Evolutionary conservation across 192 early-diverging fungal genomes (phyloP).

Genomic region (Coemansia reversa): DNA sequence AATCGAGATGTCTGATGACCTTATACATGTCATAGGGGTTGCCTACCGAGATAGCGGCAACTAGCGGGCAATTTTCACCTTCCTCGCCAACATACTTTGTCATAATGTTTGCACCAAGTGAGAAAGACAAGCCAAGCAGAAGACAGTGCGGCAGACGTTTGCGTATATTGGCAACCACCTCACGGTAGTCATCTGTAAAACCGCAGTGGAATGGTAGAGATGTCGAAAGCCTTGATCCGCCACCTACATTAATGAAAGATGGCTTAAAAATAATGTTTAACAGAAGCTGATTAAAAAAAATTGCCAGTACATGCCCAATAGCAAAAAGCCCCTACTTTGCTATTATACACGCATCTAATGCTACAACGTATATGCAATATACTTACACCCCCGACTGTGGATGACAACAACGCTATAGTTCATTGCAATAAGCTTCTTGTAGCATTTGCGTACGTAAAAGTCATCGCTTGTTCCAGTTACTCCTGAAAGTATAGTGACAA

Average conservation of each 20-base stretch:
- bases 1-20: slow-evolving; percentile 55
- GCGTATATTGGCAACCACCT: slow-evolving; percentile 29
- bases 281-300: neutral
- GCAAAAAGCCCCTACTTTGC: neutral
- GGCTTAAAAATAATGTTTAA: neutral
- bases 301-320: neutral
- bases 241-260: slow-evolving; percentile 41
- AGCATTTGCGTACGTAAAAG: slow-evolving; percentile 79
- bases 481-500: slow-evolving; percentile 82
- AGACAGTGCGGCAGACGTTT: slow-evolving; percentile 64
- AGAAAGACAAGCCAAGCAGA: slow-evolving; percentile 83
- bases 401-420: slow-evolving; percentile 78
- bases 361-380: neutral
- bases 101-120: slow-evolving; percentile 90
- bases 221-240: slow-evolving; percentile 69
- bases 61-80: slow-evolving; percentile 69
- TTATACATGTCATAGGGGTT: slow-evolving; percentile 85
- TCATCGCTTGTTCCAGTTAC: slow-evolving; percentile 92
- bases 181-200: slow-evolving; percentile 73
- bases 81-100: slow-evolving; percentile 89
- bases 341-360: neutral
- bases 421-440: slow-evolving; percentile 60
- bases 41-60: slow-evolving; percentile 73
- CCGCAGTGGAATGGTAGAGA: slow-evolving; percentile 79
- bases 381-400: slow-evolving; percentile 85